Conservation (phyloP, 2,329 filamentous ascomycete species). For the Fusarium lyarnte region DNA sequence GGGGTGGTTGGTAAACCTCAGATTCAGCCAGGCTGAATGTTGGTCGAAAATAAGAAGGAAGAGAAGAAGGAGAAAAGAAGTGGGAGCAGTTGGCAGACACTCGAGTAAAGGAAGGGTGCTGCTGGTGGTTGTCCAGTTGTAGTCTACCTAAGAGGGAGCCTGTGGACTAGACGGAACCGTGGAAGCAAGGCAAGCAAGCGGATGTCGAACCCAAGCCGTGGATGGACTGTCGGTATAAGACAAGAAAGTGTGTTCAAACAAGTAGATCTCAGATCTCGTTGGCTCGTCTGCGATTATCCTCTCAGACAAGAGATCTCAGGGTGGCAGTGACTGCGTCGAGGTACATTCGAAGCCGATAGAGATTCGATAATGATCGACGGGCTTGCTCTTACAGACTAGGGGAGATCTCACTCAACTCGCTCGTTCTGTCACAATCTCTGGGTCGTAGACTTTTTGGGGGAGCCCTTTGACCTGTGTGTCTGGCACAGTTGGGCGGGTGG, state of each 20-base stretch:
- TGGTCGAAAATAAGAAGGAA: not conserved
- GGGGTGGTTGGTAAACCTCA: conserved; percentile 12
- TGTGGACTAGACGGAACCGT: conserved; percentile 17
- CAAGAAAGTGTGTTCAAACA: not conserved
- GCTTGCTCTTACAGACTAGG: conserved; percentile 34
- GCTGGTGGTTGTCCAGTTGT: conserved; percentile 19
- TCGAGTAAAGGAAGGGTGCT: conserved; percentile 20
- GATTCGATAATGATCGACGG: conserved; percentile 28
- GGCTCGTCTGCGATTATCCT: not conserved
- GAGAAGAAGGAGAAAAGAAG: conserved; percentile 24
- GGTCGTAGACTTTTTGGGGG: conserved; percentile 28
- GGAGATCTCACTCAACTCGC: conserved; percentile 28
- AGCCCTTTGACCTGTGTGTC: conserved; percentile 19
- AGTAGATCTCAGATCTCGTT: conserved; percentile 17
- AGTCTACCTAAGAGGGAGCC: conserved; percentile 26
- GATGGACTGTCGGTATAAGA: not conserved
- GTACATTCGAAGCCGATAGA: not conserved
- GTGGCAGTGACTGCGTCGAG: not conserved
- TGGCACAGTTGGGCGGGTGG: conserved; percentile 26
- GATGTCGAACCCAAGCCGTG: conserved; percentile 16
- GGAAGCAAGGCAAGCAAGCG: conserved; percentile 19
- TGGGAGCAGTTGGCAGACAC: conserved; percentile 26
- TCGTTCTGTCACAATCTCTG: conserved; percentile 22
- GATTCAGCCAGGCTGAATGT: conserved; percentile 13
- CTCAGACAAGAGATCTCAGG: conserved; percentile 5